phyloP scores from a whole-genome alignment of 352 stramenopile species.

The Phytopythium cucurbitacearum region DNA sequence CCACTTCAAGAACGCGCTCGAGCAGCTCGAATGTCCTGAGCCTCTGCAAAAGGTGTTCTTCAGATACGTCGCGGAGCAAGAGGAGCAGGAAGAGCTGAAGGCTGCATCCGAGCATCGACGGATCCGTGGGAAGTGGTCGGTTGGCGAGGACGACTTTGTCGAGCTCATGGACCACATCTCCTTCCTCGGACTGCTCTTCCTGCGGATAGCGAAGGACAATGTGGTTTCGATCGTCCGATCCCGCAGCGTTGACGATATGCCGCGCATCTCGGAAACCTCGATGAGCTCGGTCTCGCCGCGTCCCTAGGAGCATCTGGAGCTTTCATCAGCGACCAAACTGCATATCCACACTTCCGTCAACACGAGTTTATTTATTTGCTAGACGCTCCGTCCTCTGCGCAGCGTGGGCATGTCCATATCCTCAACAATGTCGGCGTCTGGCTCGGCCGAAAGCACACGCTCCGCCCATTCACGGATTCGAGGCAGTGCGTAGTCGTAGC shows the following conservation, averaged over 20 bases:
- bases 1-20: conserved; percentile 47
- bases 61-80: conserved; percentile 39
- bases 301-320: not conserved
- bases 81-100: conserved; percentile 10
- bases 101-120: not conserved
- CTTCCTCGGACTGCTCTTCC: conserved; percentile 63
- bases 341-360: no score
- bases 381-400: conserved; percentile 3
- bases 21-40: conserved; percentile 55
- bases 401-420: conserved; percentile 1
- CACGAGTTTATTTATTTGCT: conserved; percentile 4
- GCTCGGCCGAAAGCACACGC: conserved; percentile 48
- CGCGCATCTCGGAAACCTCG: conserved; percentile 51
- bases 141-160: conserved; percentile 40
- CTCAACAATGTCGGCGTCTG: conserved; percentile 54
- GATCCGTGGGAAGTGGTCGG: conserved; percentile 15
- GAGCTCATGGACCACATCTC: conserved; percentile 47
- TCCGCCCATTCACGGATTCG: conserved; percentile 56
- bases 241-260: conserved; percentile 38
- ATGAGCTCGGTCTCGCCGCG: conserved; percentile 10
- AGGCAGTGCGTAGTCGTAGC: conserved; percentile 79
- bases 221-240: conserved; percentile 49
- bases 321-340: not conserved
- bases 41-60: conserved; percentile 59
- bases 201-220: conserved; percentile 62